Evolutionary conservation across 441 rosid species (phyloP).

Genomic region (Pelargonium fulgidum): DNA sequence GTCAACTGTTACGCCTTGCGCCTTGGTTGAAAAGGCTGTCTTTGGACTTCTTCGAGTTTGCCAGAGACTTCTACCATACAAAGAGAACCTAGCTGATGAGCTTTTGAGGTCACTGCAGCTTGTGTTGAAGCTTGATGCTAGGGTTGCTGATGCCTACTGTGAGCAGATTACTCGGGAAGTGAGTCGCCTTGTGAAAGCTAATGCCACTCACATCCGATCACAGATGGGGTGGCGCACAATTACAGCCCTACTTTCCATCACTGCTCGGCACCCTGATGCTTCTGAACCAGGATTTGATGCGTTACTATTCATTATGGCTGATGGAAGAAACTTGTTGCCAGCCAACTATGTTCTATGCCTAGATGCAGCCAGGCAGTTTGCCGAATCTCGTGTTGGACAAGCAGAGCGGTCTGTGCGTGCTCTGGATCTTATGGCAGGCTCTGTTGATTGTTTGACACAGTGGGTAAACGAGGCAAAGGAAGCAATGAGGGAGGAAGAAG

Average conservation of each 20-base stretch:
- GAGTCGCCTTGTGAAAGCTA: slow-evolving; percentile 87
- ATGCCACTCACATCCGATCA: slow-evolving; percentile 85
- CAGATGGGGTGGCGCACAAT: slow-evolving; percentile 91
- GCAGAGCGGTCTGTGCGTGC: slow-evolving; percentile 68
- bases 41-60: slow-evolving; percentile 90
- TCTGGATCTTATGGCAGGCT: slow-evolving; percentile 77
- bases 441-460: slow-evolving; percentile 59
- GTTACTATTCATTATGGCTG: slow-evolving; percentile 63
- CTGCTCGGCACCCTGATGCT: slow-evolving; percentile 94
- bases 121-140: slow-evolving; percentile 87
- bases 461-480: slow-evolving; percentile 66
- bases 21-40: slow-evolving; percentile 84
- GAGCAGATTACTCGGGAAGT: slow-evolving; percentile 89
- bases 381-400: slow-evolving; percentile 80
- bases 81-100: slow-evolving; percentile 88
- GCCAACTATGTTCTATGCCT: slow-evolving; percentile 69
- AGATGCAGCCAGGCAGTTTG: slow-evolving; percentile 91
- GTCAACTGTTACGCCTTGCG: slow-evolving; percentile 83
- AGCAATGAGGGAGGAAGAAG: slow-evolving; percentile 59
- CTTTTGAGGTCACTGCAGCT: slow-evolving; percentile 88
- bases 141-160: slow-evolving; percentile 94
- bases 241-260: slow-evolving; percentile 71
- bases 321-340: slow-evolving; percentile 68
- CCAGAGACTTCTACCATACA: slow-evolving; percentile 91
- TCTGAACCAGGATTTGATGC: slow-evolving; percentile 85